phyloP scores from a whole-genome alignment of 2,329 filamentous ascomycete genomes.

The Sporothrix variecibatus region DNA sequence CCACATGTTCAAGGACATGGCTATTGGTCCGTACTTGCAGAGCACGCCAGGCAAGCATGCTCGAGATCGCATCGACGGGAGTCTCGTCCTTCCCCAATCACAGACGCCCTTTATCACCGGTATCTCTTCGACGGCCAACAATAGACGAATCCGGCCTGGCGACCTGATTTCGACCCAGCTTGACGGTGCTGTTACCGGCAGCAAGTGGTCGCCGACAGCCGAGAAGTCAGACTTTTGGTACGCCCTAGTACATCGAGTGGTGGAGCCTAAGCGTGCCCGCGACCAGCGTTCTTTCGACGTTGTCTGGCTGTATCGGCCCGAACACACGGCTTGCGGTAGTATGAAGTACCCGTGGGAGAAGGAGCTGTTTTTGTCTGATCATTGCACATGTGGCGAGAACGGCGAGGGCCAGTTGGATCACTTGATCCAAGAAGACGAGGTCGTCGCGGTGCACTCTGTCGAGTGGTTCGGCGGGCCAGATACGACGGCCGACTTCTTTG shows the following conservation, averaged over 20 bases:
- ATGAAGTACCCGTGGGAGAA: constrained; percentile 70
- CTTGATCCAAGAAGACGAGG: constrained; percentile 55
- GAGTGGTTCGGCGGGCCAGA: constrained; percentile 57
- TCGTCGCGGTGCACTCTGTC: constrained; percentile 60
- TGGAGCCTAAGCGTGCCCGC: constrained; percentile 35
- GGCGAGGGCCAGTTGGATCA: constrained; percentile 22
- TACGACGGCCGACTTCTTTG: constrained; percentile 57
- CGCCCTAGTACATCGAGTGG: constrained; percentile 65
- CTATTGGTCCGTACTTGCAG: constrained; percentile 57
- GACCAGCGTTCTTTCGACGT: constrained; percentile 57
- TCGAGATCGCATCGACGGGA: not conserved
- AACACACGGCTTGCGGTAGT: constrained; percentile 68
- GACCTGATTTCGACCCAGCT: constrained; percentile 53
- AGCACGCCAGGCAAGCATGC: constrained; percentile 42
- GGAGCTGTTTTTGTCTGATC: constrained; percentile 75
- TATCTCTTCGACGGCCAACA: not conserved
- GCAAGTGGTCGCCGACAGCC: constrained; percentile 57
- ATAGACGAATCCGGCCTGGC: constrained; percentile 44
- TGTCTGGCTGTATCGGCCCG: constrained; percentile 72
- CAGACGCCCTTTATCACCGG: constrained; percentile 15
- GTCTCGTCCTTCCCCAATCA: constrained; percentile 15
- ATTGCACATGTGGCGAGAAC: constrained; percentile 66
- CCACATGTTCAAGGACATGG: constrained; percentile 63
- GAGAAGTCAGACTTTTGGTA: constrained; percentile 62
- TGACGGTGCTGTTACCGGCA: constrained; percentile 49